Evolutionary conservation across 768 basidiomycete species (phyloP).

Genomic region (Boletales sp.): DNA sequence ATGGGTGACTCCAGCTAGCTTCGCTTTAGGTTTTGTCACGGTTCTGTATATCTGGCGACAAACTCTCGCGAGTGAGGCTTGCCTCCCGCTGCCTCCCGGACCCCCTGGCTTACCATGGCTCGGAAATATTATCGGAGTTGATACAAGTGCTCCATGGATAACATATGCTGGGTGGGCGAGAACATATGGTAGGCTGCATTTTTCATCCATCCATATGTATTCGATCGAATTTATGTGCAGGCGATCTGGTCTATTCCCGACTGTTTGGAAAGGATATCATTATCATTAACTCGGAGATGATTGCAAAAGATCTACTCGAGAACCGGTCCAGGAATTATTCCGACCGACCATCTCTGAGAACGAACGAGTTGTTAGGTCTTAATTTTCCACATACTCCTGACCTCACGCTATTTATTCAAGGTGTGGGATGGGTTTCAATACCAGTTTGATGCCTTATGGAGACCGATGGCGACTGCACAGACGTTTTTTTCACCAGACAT

Average conservation of each 20-base stretch:
- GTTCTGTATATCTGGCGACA: not conserved
- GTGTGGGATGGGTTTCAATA: not conserved
- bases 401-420: not conserved
- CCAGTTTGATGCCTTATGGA: not conserved
- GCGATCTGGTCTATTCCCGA: not conserved
- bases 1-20: not conserved
- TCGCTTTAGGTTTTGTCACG: not conserved
- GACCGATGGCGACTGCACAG: not conserved
- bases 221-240: not conserved
- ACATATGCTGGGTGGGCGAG: not conserved
- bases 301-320: not conserved
- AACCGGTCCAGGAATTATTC: not conserved
- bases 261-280: not conserved
- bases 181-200: not conserved
- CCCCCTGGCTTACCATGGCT: slow-evolving; percentile 1
- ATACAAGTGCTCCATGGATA: not conserved
- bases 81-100: not conserved
- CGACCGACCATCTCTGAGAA: not conserved
- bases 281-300: not conserved
- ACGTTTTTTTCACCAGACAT: not conserved
- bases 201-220: not conserved
- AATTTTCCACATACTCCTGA: not conserved
- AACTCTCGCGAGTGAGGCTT: not conserved
- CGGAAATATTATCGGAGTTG: not conserved
- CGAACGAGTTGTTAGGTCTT: not conserved